A percentile compares a stretch with the other conserved stretches of the same genome.
Conservation (phyloP, 2,329 filamentous ascomycete genomes). For the Sporothrix pseudoabietina region DNA sequence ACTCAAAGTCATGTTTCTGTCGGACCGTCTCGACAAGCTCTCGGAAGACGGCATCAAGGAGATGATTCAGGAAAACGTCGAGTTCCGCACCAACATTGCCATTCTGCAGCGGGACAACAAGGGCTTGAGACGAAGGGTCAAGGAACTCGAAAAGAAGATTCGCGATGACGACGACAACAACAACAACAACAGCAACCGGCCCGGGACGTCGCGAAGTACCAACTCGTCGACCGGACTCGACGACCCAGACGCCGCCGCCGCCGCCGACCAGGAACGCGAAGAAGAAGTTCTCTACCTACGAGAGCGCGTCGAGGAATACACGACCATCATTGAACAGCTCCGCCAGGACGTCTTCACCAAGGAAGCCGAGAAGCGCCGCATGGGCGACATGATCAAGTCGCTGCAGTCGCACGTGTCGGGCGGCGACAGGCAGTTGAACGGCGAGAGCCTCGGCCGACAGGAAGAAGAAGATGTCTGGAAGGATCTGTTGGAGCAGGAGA, state of each 20-base stretch:
- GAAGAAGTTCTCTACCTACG: conserved; percentile 84
- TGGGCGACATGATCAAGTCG: conserved; percentile 74
- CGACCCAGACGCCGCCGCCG: conserved; percentile 51
- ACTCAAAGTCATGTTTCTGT: conserved; percentile 95
- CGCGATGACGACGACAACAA: conserved; percentile 63
- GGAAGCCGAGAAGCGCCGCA: conserved; percentile 81
- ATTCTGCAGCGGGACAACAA: conserved; percentile 92
- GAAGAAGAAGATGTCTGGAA: conserved; percentile 87
- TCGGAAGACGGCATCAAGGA: conserved; percentile 97
- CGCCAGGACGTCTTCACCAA: conserved; percentile 74
- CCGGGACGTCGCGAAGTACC: conserved; percentile 60
- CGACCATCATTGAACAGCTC: conserved; percentile 80
- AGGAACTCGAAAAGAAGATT: conserved; percentile 82
- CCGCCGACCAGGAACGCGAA: conserved; percentile 69
- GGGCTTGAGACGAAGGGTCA: conserved; percentile 73
- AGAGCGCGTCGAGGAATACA: conserved; percentile 82
- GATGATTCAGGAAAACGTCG: conserved; percentile 96
- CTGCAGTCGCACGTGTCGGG: conserved; percentile 53
- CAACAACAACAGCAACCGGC: conserved; percentile 41
- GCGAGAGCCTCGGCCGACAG: conserved; percentile 53
- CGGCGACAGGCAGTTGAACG: conserved; percentile 50
- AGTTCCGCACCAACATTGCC: conserved; percentile 86
- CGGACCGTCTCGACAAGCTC: conserved; percentile 86
- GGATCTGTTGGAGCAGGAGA: conserved; percentile 90
- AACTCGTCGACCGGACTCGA: conserved; percentile 60